Conservation (phyloP, 768 basidiomycete genomes). For the Lactarius hatsudake region DNA sequence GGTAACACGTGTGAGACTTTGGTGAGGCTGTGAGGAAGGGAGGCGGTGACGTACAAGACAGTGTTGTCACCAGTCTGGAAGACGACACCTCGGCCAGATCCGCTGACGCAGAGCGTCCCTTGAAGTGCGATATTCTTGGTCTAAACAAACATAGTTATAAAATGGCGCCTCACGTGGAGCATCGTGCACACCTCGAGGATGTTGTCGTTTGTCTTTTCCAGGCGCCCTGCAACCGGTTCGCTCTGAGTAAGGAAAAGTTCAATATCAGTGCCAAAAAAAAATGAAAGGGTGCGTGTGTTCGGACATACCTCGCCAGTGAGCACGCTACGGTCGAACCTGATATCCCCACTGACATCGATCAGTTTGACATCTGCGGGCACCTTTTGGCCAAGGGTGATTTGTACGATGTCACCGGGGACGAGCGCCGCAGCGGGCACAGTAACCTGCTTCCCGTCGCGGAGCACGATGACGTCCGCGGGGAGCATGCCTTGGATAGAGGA, state of each 20-base stretch:
- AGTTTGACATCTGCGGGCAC: slow-evolving; percentile 70
- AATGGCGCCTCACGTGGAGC: background rate
- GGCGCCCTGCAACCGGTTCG: slow-evolving; percentile 24
- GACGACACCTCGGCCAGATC: slow-evolving; percentile 47
- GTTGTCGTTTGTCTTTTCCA: slow-evolving; percentile 35
- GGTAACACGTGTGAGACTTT: background rate
- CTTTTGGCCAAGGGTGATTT: slow-evolving; percentile 61
- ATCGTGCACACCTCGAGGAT: slow-evolving; percentile 27
- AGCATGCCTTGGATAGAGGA: slow-evolving; percentile 63
- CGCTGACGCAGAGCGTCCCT: slow-evolving; percentile 51
- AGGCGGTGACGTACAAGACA: slow-evolving; percentile 44
- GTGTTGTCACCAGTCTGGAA: slow-evolving; percentile 50
- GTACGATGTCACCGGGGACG: slow-evolving; percentile 65
- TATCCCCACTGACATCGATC: slow-evolving; percentile 54
- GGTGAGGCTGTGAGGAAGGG: background rate
- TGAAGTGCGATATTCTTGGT: slow-evolving; percentile 61
- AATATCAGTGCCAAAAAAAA: slow-evolving; percentile 33
- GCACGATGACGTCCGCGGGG: slow-evolving; percentile 59
- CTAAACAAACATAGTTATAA: slow-evolving; percentile 33
- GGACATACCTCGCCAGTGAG: slow-evolving; percentile 59
- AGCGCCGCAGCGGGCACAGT: slow-evolving; percentile 58
- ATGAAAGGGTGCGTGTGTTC: slow-evolving; percentile 21
- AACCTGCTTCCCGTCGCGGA: slow-evolving; percentile 46
- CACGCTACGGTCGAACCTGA: slow-evolving; percentile 60
- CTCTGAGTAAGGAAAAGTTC: slow-evolving; percentile 6